These are phyloP conservation scores for Buxus sempervirens DNA, from an alignment of 164 flowering plant species.

Conservation along the genomic window DNA sequence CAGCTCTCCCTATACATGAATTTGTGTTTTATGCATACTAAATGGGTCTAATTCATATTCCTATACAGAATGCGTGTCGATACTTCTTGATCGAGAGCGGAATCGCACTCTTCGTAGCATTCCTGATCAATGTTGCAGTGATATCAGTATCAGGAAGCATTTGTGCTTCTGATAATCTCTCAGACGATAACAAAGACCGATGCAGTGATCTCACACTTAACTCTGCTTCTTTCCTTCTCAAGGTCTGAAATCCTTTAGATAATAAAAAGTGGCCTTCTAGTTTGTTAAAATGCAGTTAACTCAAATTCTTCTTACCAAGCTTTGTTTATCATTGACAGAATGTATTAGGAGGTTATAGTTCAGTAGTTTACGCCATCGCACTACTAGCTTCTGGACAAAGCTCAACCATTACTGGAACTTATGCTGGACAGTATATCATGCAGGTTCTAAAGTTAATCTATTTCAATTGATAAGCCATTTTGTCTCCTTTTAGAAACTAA, in stretches of 20 bases:
- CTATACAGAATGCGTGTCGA: constrained; percentile 1
- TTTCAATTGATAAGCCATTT: not conserved
- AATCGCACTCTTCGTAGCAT: constrained; percentile 3
- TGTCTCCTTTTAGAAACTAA: too few relatives aligned
- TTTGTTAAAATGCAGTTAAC: too few relatives aligned
- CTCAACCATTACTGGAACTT: constrained; percentile 2
- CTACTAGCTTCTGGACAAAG: constrained; percentile 9
- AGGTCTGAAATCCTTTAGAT: too few relatives aligned
- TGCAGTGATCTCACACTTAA: too few relatives aligned
- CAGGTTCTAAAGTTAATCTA: not conserved
- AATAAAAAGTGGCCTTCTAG: too few relatives aligned
- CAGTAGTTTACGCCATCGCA: constrained; percentile 1
- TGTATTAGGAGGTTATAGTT: not conserved
- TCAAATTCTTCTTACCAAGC: too few relatives aligned
- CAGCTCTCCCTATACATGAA: not conserved
- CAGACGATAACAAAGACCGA: too few relatives aligned
- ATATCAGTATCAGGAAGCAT: too few relatives aligned
- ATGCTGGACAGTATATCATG: too few relatives aligned
- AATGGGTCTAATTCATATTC: not conserved
- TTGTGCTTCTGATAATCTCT: too few relatives aligned
- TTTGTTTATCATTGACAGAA: too few relatives aligned
- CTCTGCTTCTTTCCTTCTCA: too few relatives aligned
- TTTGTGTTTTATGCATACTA: not conserved
- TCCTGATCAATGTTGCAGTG: constrained; percentile 6
- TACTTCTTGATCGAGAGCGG: constrained; percentile 10